Conservation (phyloP, 2,329 filamentous ascomycete genomes). For the Neonectria punicea region DNA sequence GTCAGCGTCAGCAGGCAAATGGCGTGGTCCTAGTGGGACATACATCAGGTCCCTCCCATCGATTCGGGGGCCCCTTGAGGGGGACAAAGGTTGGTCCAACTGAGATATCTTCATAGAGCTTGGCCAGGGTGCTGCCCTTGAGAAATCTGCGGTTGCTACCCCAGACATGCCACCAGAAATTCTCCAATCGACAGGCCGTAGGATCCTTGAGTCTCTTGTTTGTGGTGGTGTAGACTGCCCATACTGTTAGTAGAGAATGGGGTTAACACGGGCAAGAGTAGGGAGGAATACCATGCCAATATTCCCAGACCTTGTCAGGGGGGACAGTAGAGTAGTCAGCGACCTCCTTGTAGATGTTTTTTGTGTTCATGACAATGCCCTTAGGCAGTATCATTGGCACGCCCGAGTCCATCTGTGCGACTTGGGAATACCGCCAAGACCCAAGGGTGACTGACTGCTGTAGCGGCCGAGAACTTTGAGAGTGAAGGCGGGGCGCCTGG, state of each 20-base stretch:
- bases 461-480: conserved; percentile 2
- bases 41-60: conserved; percentile 64
- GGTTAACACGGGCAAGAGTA: background rate
- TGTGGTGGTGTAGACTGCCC: conserved; percentile 68
- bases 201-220: conserved; percentile 68
- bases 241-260: conserved; percentile 28
- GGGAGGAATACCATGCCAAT: conserved; percentile 64
- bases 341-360: conserved; percentile 63
- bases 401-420: conserved; percentile 46
- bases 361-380: conserved; percentile 66
- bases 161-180: conserved; percentile 75
- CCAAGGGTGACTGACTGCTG: conserved; percentile 18
- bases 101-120: conserved; percentile 67
- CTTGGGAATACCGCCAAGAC: conserved; percentile 17
- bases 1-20: conserved; percentile 18
- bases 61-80: conserved; percentile 62
- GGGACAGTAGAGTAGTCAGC: conserved; percentile 62
- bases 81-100: conserved; percentile 67
- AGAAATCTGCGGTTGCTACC: conserved; percentile 66
- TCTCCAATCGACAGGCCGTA: conserved; percentile 70
- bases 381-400: conserved; percentile 63
- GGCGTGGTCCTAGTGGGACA: conserved; percentile 27
- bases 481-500: conserved; percentile 9
- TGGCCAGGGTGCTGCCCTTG: conserved; percentile 64
- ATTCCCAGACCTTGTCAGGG: conserved; percentile 63